Conservation (phyloP, 257 asterid genomes). For the Forsythia viridissima region DNA sequence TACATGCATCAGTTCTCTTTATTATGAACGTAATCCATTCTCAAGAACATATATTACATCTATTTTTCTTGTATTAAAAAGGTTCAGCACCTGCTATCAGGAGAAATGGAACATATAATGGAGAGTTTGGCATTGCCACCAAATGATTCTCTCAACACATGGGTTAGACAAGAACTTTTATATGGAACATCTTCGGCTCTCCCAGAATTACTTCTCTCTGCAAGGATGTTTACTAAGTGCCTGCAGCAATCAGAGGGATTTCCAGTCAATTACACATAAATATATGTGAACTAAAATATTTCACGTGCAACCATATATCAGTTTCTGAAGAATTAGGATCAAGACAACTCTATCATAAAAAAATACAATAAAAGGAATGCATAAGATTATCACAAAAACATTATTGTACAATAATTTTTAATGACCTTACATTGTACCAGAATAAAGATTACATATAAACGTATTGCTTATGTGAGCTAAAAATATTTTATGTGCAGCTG, state of each 20-base stretch:
- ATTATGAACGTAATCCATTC: not conserved
- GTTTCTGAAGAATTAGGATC: not conserved
- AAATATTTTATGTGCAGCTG: not conserved
- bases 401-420: not conserved
- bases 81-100: constrained; percentile 58
- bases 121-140: constrained; percentile 89
- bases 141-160: constrained; percentile 74
- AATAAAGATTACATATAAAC: not conserved
- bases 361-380: not conserved
- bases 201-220: constrained; percentile 43
- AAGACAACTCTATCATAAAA: not conserved
- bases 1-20: not conserved
- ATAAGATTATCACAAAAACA: not conserved
- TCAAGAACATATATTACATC: not conserved
- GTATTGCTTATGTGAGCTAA: not conserved
- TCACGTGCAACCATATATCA: not conserved
- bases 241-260: constrained; percentile 43
- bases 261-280: not conserved
- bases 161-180: constrained; percentile 66
- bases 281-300: not conserved
- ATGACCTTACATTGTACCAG: not conserved
- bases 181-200: constrained; percentile 49
- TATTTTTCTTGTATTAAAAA: not conserved
- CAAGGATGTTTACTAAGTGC: constrained; percentile 68
- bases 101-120: constrained; percentile 65